These are phyloP conservation scores for Ogataea naganishii DNA, from an alignment of 805 yeast genomes.

Conservation along the genomic window DNA sequence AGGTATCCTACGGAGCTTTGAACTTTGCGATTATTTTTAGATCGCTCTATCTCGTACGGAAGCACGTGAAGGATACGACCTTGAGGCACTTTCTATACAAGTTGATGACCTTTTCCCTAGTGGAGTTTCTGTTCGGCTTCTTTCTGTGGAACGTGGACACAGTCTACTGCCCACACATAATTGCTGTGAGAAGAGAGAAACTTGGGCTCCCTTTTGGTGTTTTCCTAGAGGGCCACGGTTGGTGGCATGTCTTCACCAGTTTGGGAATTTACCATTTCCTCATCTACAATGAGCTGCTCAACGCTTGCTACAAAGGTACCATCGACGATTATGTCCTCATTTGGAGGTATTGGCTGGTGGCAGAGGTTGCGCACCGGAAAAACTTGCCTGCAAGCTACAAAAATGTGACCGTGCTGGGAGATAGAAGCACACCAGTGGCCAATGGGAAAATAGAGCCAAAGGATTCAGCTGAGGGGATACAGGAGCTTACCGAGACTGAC, in stretches of 20 bases:
- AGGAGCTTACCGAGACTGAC: too few species aligned
- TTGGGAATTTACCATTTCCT: slow-evolving; percentile 77
- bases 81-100: slow-evolving; percentile 42
- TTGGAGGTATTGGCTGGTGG: slow-evolving; percentile 49
- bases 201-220: slow-evolving; percentile 80
- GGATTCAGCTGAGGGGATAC: too few species aligned
- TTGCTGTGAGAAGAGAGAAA: slow-evolving; percentile 44
- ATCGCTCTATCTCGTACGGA: slow-evolving; percentile 40
- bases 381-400: too few species aligned
- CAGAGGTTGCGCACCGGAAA: slow-evolving; percentile 44
- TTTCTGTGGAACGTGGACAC: slow-evolving; percentile 82
- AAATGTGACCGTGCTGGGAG: too few species aligned
- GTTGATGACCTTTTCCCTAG: slow-evolving; percentile 52
- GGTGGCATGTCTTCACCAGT: slow-evolving; percentile 90
- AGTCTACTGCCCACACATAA: slow-evolving; percentile 58
- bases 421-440: too few species aligned
- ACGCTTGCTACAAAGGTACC: slow-evolving; percentile 49
- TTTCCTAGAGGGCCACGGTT: slow-evolving; percentile 80
- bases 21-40: slow-evolving; percentile 57
- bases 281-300: slow-evolving; percentile 64
- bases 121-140: slow-evolving; percentile 62
- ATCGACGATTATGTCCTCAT: slow-evolving; percentile 44
- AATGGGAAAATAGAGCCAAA: too few species aligned
- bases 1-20: slow-evolving; percentile 67
- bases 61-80: slow-evolving; percentile 40